These are phyloP conservation scores for Cladosporium phlei DNA, from an alignment of 2,329 filamentous ascomycete genomes.

Conservation along the genomic window DNA sequence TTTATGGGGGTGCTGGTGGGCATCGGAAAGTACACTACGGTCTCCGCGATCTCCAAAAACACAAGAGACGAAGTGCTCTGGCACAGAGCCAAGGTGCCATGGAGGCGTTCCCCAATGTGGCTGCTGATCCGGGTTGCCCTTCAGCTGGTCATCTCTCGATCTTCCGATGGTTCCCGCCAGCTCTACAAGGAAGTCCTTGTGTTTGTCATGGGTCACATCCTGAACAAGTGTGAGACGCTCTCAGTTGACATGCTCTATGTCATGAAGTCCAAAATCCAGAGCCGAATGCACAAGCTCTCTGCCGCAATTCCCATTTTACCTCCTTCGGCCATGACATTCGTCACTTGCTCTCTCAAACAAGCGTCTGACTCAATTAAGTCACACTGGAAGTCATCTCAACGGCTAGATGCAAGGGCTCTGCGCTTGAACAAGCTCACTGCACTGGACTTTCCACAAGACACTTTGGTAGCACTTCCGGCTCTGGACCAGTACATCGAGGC, in stretches of 20 bases:
- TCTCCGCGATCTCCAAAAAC: slow-evolving; percentile 34
- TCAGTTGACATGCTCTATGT: not conserved
- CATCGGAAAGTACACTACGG: slow-evolving; percentile 40
- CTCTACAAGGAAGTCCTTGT: slow-evolving; percentile 26
- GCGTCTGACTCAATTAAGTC: not conserved
- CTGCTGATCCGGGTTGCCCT: slow-evolving; percentile 56
- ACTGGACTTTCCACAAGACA: slow-evolving; percentile 19
- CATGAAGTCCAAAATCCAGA: slow-evolving; percentile 3
- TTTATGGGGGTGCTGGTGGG: slow-evolving; percentile 58
- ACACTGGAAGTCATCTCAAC: slow-evolving; percentile 15
- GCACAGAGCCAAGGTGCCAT: slow-evolving; percentile 43
- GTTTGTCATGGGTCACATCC: slow-evolving; percentile 53
- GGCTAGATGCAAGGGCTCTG: slow-evolving; percentile 6
- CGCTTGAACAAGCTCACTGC: slow-evolving; percentile 7
- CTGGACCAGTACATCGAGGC: slow-evolving; percentile 20
- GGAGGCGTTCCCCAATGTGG: slow-evolving; percentile 60
- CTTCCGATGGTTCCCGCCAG: slow-evolving; percentile 24
- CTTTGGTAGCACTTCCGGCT: slow-evolving; percentile 11
- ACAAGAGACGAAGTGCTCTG: slow-evolving; percentile 26
- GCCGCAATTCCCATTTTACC: too few relatives aligned
- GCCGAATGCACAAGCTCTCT: slow-evolving; percentile 1
- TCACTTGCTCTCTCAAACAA: slow-evolving; percentile 49
- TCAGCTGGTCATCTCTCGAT: slow-evolving; percentile 46
- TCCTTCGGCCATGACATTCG: too few relatives aligned
- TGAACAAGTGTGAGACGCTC: slow-evolving; percentile 41